Evolutionary conservation across 169 alveolate genomes (phyloP).

Genomic region (Babesia ovata): DNA sequence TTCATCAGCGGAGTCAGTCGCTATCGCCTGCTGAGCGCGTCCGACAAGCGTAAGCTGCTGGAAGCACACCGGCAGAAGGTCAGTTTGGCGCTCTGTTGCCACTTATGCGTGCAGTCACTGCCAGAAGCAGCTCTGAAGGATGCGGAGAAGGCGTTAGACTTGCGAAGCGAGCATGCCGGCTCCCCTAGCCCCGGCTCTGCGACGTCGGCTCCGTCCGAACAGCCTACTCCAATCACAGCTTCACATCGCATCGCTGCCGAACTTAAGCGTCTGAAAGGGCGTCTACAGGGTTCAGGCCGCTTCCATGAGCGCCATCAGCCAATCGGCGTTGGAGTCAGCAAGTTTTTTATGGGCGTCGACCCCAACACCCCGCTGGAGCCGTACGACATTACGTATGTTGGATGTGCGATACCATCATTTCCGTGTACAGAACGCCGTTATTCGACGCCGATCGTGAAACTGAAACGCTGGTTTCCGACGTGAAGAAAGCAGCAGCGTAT

Average conservation of each 20-base stretch:
- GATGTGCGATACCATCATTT: not conserved
- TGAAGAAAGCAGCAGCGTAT: conserved; percentile 50
- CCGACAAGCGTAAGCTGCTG: conserved; percentile 58
- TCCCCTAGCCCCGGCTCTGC: not conserved
- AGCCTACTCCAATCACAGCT: not conserved
- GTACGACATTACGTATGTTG: conserved; percentile 47
- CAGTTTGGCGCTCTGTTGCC: not conserved
- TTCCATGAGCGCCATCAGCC: not conserved
- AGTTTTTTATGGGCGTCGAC: conserved; percentile 61
- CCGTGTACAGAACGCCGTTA: conserved; percentile 27
- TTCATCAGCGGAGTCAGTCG: conserved; percentile 38
- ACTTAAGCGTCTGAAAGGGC: conserved; percentile 14
- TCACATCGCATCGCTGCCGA: conserved; percentile 18
- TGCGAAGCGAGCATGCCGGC: not conserved
- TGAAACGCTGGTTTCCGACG: conserved; percentile 60
- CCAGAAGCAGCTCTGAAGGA: conserved; percentile 7
- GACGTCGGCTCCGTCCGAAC: not conserved
- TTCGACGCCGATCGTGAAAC: conserved; percentile 49
- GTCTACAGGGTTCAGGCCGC: not conserved
- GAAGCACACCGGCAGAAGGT: conserved; percentile 61
- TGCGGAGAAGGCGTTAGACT: conserved; percentile 30
- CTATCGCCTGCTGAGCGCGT: conserved; percentile 49
- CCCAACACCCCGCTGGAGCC: conserved; percentile 54
- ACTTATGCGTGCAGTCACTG: not conserved
- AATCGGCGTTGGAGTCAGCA: conserved; percentile 27